Evolutionary conservation across 2,329 filamentous ascomycete genomes (phyloP), one percentile per base, ranked within the genome.

Genomic region (Penicillium glabrum): DNA sequence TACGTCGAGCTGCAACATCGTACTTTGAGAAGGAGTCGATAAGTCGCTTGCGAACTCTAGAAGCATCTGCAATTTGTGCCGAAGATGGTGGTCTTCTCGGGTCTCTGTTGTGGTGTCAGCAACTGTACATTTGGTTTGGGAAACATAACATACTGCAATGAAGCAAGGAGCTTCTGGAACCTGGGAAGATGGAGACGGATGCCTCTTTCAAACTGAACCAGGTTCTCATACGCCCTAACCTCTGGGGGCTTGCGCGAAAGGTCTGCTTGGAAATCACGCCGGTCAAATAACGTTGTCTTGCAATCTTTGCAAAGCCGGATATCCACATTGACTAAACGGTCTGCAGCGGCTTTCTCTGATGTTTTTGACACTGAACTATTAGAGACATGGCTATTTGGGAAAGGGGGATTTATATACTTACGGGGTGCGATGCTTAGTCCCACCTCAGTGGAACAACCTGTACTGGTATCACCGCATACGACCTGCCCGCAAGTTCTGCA

Each of bases 241-340:
- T 93, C 89, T 2, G 89, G 82, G 0, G 90, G 88, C 61, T 87
- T 88, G 50, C 85, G 80, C 1, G 82, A 77, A 4, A 91, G 73
- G 10, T 91, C 89, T 9, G 86, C 84, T 24, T 85, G 80, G 69
- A 96, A 96, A 69, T 96, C 92, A 37, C 88, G 84, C 65, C 89
- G 88, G 50, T 84, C 83, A 72, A 90, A 91, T 21, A 90, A 75
- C 0, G 85, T 90, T 31, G 83, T 77, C 62, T 83, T 91, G 78
- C 95, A 99, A 55, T 96, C 91, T 67, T 89, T 89, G 75, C 95
- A 99, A 84, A 99, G 93, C 43, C 95, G 86, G 16, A 99, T 80
- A 69, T 96, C 91, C 44, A 98, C 76, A 53, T 85, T 86, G 43
- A 96, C 73, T 60, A 87, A 83, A 14, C 77, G 77, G 70, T 80